These are phyloP conservation scores for Colletotrichum eremochloae DNA, from an alignment of 2,329 filamentous ascomycete species.

Conservation along the genomic window DNA sequence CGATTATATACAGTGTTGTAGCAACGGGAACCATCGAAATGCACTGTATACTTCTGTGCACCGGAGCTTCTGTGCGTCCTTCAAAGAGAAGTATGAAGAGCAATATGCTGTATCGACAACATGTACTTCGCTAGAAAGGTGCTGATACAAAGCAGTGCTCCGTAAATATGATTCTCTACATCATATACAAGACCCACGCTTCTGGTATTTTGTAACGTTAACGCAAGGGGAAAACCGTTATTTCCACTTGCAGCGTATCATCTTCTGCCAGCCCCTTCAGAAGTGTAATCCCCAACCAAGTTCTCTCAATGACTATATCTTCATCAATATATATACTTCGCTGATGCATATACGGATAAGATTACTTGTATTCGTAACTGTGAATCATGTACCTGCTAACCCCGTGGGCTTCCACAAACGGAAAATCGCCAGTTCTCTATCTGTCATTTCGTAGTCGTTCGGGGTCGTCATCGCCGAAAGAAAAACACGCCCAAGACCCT, in stretches of 20 bases:
- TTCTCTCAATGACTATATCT: neutral
- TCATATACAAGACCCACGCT: neutral
- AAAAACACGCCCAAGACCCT: slow-evolving; percentile 11
- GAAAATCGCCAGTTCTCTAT: neutral
- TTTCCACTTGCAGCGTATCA: slow-evolving; percentile 10
- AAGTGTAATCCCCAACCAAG: slow-evolving; percentile 6
- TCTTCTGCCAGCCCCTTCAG: slow-evolving; percentile 13
- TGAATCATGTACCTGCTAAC: neutral
- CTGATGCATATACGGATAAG: neutral
- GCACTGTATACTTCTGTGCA: neutral
- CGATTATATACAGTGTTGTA: neutral
- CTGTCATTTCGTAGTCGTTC: neutral
- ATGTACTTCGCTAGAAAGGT: neutral
- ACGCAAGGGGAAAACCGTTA: neutral
- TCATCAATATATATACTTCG: neutral
- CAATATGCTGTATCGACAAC: neutral
- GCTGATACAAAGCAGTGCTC: no score
- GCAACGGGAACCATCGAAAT: fast-evolving
- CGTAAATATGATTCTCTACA: no score
- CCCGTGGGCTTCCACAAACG: neutral
- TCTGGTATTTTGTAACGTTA: neutral
- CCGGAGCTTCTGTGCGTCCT: neutral
- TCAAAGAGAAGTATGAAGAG: neutral
- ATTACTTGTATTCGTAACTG: neutral
- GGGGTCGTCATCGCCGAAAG: neutral